Evolutionary conservation across 768 basidiomycete species (phyloP).

Genomic region (Boletus rubescentipes): DNA sequence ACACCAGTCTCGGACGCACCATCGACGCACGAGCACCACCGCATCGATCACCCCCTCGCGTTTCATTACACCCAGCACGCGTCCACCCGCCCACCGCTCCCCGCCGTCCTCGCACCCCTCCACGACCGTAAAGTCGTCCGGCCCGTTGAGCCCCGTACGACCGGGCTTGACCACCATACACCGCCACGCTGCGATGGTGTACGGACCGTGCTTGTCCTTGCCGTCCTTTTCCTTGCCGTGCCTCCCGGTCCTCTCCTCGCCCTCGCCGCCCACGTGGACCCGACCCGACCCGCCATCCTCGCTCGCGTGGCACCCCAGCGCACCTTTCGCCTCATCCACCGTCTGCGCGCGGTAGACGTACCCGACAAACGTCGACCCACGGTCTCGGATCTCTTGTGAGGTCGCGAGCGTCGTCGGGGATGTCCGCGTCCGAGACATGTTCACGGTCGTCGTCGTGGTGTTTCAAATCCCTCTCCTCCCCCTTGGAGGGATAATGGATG

Average conservation of each 20-base stretch:
- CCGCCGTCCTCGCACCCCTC: slow-evolving; percentile 73
- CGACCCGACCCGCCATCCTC: too few relatives aligned
- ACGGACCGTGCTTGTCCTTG: slow-evolving; percentile 30
- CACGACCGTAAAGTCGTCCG: slow-evolving; percentile 71
- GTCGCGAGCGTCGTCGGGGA: slow-evolving; percentile 30
- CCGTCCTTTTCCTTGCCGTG: neutral
- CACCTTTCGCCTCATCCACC: slow-evolving; percentile 44
- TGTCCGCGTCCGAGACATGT: neutral
- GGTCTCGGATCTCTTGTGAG: slow-evolving; percentile 76
- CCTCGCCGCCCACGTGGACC: neutral
- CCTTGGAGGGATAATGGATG: too few relatives aligned
- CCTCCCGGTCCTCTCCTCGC: neutral
- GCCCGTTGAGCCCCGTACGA: slow-evolving; percentile 61
- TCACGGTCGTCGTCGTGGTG: too few relatives aligned
- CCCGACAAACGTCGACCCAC: slow-evolving; percentile 70
- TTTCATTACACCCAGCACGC: slow-evolving; percentile 66
- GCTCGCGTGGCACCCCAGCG: neutral
- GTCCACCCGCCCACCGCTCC: slow-evolving; percentile 68
- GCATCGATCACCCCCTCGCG: slow-evolving; percentile 71
- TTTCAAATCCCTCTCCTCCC: too few relatives aligned
- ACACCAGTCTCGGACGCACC: too few relatives aligned
- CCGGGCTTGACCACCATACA: slow-evolving; percentile 71
- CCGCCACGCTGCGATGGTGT: slow-evolving; percentile 79
- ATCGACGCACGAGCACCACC: slow-evolving; percentile 76
- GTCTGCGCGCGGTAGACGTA: slow-evolving; percentile 44